Evolutionary conservation across 2,329 filamentous ascomycete species (phyloP), one percentile per base, ranked within the genome.

Genomic region (Clarireedia sp.): DNA sequence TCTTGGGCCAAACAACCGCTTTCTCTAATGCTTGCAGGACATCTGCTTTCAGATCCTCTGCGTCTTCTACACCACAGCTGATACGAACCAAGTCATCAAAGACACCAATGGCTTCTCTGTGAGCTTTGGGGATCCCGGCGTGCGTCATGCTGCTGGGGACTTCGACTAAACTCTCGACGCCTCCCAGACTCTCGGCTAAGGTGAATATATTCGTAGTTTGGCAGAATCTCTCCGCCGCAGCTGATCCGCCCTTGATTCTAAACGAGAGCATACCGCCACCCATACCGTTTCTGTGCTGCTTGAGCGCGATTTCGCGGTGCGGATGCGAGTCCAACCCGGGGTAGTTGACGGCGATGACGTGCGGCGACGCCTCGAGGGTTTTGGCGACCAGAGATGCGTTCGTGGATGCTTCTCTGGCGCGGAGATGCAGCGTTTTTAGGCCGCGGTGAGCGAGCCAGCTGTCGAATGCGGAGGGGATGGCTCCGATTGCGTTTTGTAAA

Each of bases 181-280:
- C 94, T 58, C 94, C 94, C 23, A 99, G 75, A 57, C 83, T 89
- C 78, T 99, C 94, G 29, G 94, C 94, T 6, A 99, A 79, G 1
- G 90, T 96, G 74, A 96, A 97, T 71, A 99, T 84, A 67, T 83
- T 83, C 44, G 91, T 96, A 57, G 80, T 75, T 72, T 94, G 85
- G 79, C 94, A 97, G 81, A 99, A 99, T 51, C 85, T 81, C 74
- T 95, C 88, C 14, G 94, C 94, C 1, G 92, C 92, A 46, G 79
- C 79, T 67, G 90, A 82, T 37, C 94, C 94, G 55, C 92, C 94
- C 62, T 83, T 82, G 71, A 99, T 89, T 62, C 94, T 87, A 84
- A 99, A 99, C 57, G 87, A 92, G 44, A 99, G 83, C 94, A 99
- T 99, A 59, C 94, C 94, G 64, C 94, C 94, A 58, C 94, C 94